phyloP scores from a whole-genome alignment of 2,329 filamentous ascomycete species.

The Penicillium sp. region DNA sequence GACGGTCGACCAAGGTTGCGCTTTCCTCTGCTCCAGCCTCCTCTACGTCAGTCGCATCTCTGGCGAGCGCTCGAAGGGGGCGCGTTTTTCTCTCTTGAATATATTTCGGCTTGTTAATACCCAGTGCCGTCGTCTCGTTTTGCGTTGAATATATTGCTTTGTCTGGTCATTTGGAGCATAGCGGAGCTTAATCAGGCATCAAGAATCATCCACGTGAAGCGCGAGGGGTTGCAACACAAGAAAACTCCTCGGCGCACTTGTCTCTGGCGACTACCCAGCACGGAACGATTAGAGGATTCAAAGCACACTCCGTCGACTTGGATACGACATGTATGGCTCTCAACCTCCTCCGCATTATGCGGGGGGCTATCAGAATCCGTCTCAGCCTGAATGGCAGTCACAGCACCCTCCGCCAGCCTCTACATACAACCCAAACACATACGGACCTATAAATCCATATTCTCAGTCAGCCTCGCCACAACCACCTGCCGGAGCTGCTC shows the following conservation, averaged over 20 bases:
- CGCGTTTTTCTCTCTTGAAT: neutral
- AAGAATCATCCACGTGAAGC: neutral
- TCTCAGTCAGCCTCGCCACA: slow-evolving; percentile 18
- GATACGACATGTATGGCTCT: slow-evolving; percentile 31
- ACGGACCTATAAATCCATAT: slow-evolving; percentile 29
- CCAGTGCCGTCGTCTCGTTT: neutral
- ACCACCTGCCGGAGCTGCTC: slow-evolving; percentile 19
- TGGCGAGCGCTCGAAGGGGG: neutral
- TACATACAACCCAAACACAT: slow-evolving; percentile 32
- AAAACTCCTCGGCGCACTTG: neutral
- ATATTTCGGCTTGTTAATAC: neutral
- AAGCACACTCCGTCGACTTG: too few species aligned
- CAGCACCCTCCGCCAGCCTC: slow-evolving; percentile 16
- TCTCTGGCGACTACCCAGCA: neutral
- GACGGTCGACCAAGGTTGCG: neutral
- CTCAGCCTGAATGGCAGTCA: slow-evolving; percentile 37
- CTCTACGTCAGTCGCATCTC: neutral
- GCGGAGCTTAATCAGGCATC: slow-evolving; percentile 1
- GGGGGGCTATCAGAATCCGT: slow-evolving; percentile 20
- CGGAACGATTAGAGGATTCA: neutral
- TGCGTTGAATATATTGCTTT: neutral
- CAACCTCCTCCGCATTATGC: slow-evolving; percentile 24
- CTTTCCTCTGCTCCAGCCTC: neutral
- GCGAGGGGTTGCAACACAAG: neutral
- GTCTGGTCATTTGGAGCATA: neutral